Base-by-base conservation (phyloP, 1,139 yeast genomes). In the Diutina mesorugosa region DNA sequence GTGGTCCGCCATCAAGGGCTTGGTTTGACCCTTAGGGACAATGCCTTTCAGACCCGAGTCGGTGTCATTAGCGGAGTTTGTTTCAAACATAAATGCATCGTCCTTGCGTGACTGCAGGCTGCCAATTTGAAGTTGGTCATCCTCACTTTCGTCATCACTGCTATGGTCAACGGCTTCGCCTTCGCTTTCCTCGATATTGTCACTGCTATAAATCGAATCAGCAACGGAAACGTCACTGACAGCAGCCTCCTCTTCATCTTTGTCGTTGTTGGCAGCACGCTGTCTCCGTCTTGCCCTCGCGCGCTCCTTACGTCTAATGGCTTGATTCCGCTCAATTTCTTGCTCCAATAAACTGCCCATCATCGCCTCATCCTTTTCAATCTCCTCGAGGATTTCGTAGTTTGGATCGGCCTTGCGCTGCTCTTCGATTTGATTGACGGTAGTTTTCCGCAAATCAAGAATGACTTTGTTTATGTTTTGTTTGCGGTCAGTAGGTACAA, bases 251-350 rank as follows among this genome's bases (percentile, higher is more conserved):
- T 29, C 52, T 7, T 29, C 12, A 7, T 6, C 21, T 1, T 50
- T n/a, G 7, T 50, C 26, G n/a, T 30, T 32, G 26, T 45, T 7
- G 14, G 32, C 26, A 8, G 21, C 21, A 14, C 51, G 29, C 2
- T 38, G 29, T 16, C n/a, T 47, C 26, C n/a, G 16, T 9, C n/a
- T n/a, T 4, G 47, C 47, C 47, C 26, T 6, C 2, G 45, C 45
- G 45, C 21, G 16, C 58, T 81, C 88, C 57, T 74, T 76, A 62
- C 75, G 78, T 58, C 84, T 72, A 41, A 79, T 73, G 56, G 72
- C 74, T 63, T 81, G 69, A 41, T 73, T 80, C 60, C 84, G 72
- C 60, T 78, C 79, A 62, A 82, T 76, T 64, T 86, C 91, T 58
- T 80, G 76, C 61, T 85, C 90, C 61, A 85, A 72, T 54, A 85